Conservation (phyloP, 352 stramenopile species). For the Hyaloperonospora arabidopsidis region DNA sequence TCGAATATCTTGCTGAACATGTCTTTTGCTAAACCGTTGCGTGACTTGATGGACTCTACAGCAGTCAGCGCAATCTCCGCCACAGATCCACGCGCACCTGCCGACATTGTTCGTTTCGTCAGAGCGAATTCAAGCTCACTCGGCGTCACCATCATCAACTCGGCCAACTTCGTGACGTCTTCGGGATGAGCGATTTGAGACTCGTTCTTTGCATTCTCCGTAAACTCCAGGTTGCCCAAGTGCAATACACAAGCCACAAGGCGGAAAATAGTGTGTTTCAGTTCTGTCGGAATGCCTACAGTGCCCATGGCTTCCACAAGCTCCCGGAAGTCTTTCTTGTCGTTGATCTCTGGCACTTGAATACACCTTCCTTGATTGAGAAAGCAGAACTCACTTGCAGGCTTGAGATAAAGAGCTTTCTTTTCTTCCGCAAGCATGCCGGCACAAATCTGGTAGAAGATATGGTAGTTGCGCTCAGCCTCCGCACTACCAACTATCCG, state of each 20-base stretch:
- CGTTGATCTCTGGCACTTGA: conserved; percentile 88
- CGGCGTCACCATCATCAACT: conserved; percentile 81
- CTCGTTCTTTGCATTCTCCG: conserved; percentile 81
- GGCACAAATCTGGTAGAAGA: conserved; percentile 97
- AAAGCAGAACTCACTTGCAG: conserved; percentile 87
- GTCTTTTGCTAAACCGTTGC: conserved; percentile 94
- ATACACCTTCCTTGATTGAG: conserved; percentile 92
- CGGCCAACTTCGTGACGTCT: conserved; percentile 64
- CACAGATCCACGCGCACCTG: conserved; percentile 74
- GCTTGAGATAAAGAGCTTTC: conserved; percentile 74
- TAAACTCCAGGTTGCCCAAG: conserved; percentile 93
- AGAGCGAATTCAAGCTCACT: conserved; percentile 84
- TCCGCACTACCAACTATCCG: conserved; percentile 90
- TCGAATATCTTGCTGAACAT: conserved; percentile 96
- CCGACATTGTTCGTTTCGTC: conserved; percentile 84
- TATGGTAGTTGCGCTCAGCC: conserved; percentile 97
- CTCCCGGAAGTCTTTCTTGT: conserved; percentile 92
- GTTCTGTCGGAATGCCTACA: conserved; percentile 82
- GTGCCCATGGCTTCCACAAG: conserved; percentile 89
- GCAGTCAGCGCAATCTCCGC: conserved; percentile 78
- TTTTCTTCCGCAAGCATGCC: conserved; percentile 67
- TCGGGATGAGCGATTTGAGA: conserved; percentile 55
- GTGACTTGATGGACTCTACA: conserved; percentile 75
- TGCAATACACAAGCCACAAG: conserved; percentile 96
- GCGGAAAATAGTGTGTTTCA: conserved; percentile 91